Evolutionary conservation across 108 stramenopile genomes (phyloP).

Genomic region (Skeletonema grethae): DNA sequence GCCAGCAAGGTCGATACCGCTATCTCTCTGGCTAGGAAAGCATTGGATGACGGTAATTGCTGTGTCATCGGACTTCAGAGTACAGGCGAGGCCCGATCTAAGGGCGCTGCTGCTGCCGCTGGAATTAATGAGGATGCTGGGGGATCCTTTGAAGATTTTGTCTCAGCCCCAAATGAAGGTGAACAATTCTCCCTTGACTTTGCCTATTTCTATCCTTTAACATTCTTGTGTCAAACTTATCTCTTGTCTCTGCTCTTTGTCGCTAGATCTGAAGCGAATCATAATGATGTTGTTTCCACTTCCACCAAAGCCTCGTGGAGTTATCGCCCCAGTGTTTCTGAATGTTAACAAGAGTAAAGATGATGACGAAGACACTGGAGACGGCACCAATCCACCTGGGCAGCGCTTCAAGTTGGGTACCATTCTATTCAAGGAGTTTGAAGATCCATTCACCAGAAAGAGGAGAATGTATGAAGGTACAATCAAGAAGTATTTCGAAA

Average conservation of each 20-base stretch:
- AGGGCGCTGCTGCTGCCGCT: constrained; percentile 36
- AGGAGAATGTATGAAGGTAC: background rate
- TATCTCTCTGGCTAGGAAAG: constrained; percentile 51
- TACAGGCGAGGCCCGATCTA: constrained; percentile 66
- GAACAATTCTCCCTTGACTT: background rate
- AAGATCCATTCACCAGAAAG: background rate
- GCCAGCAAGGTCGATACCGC: constrained; percentile 68
- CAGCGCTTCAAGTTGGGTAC: background rate
- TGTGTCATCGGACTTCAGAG: constrained; percentile 72
- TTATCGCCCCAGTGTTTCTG: constrained; percentile 14
- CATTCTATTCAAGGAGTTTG: background rate
- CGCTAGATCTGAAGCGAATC: constrained; percentile 7
- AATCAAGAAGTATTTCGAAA: background rate
- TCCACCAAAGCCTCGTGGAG: constrained; percentile 14
- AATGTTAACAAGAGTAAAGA: background rate
- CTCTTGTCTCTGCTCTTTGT: background rate
- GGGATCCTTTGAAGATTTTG: constrained; percentile 34
- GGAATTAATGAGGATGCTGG: constrained; percentile 35
- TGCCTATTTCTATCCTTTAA: background rate
- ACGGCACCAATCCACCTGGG: background rate
- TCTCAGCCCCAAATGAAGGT: constrained; percentile 44
- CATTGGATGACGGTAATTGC: constrained; percentile 55
- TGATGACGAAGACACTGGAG: background rate
- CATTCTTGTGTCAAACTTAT: background rate
- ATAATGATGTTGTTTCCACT: constrained; percentile 21